phyloP scores from a whole-genome alignment of 78 protist genomes.

The Pigoraptor vietnamica region DNA sequence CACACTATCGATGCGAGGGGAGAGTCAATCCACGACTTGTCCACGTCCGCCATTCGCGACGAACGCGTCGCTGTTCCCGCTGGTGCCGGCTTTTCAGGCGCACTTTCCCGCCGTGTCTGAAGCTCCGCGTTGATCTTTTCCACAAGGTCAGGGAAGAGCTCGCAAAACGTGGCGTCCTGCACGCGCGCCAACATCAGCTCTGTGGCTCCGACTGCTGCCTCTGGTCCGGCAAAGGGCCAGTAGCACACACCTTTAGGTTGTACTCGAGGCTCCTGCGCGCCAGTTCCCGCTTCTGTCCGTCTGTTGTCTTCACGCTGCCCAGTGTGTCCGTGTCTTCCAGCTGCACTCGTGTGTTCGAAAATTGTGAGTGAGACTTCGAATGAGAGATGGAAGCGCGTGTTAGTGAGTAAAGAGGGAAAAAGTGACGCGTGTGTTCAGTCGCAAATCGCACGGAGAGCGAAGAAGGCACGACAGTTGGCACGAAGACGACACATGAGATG shows the following conservation, averaged over 20 bases:
- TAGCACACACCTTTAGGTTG: not conserved
- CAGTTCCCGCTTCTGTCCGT: constrained; percentile 6
- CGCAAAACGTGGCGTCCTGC: not conserved
- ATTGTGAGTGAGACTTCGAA: not conserved
- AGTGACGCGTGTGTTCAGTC: too few relatives aligned
- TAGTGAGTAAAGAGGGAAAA: not conserved
- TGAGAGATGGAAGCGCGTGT: not conserved
- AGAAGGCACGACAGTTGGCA: not conserved
- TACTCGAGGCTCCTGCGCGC: not conserved
- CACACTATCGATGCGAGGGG: not conserved
- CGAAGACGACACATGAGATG: not conserved
- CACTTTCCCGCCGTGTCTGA: too few relatives aligned
- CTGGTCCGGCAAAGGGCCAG: too few relatives aligned
- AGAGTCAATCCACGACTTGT: not conserved
- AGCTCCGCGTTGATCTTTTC: not conserved
- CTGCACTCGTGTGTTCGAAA: not conserved
- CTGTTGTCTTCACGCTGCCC: constrained; percentile 19
- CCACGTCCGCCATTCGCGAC: not conserved
- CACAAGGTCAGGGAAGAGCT: constrained; percentile 12
- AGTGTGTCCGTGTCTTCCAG: constrained; percentile 4
- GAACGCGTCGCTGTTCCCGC: not conserved
- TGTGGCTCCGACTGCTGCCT: too few relatives aligned
- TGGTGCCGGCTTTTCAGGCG: not conserved
- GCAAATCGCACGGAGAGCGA: too few relatives aligned
- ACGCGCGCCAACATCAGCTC: not conserved